Evolutionary conservation across 306 rosid species (phyloP), one percentile per base, ranked within the genome.

Genomic region (Pyrus bretschneideri): DNA sequence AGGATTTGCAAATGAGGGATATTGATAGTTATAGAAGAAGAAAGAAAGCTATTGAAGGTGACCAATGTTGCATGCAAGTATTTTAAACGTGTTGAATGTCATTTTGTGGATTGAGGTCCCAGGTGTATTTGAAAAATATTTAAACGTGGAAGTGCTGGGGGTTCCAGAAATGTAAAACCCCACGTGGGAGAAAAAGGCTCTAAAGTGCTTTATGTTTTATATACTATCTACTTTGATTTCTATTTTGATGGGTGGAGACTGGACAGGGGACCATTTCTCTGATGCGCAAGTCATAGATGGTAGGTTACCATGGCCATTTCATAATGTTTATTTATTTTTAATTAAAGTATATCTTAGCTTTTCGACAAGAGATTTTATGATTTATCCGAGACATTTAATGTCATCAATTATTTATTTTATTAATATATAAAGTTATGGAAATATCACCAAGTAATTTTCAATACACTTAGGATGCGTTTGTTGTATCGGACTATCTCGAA

Each of bases 131-230:
- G 29, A 69, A 46, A 27, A 17, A 27, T 27, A 29, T 15, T 30
- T 19, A 35, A 72, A 58, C 68, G 76, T 38, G 76, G 76, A 72
- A 15, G 2, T 33, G 15, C 22, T 55, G 52, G 67, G 75, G 59
- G 14, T 3, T 33, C 51, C n/a, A 57, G 14, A 12, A 54, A 31
- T 15, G 25, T 27, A 27, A 70, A 51, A 49, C 0, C 15, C 44
- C 75, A 71, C 75, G 64, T 21, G 75, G 27, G 60, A 51, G 10
- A 18, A 5, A 18, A 49, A 22, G 12, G 17, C 11, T 2, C 1
- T 4, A 2, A 10, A 11, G 23, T 19, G 9, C 23, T 54, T 54
- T 19, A 6, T 54, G 59, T 54, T 19, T 54, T 19, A 4, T 14
- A 42, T 8, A 5, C 6, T 42, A 40, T 69, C 38, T 23, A 7